Evolutionary conservation across 331 rosid species (phyloP).

Genomic region (Dryas integrifolia): DNA sequence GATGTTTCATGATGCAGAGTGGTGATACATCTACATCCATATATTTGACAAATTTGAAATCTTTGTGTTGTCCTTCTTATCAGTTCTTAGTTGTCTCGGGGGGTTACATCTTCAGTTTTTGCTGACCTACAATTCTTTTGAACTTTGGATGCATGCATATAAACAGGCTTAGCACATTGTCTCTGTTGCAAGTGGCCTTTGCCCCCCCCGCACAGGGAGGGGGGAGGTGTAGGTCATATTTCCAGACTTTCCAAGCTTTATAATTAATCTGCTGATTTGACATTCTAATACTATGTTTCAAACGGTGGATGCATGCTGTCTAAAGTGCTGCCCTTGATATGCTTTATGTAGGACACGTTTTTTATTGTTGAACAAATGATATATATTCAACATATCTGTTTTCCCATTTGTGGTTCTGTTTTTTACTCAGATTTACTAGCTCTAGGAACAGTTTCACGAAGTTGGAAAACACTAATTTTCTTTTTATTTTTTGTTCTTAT

Average conservation of each 20-base stretch:
- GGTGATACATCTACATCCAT: background rate
- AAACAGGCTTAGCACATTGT: background rate
- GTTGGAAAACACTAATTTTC: constrained; percentile 7
- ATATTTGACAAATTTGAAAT: background rate
- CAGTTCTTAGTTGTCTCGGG: background rate
- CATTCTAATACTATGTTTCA: background rate
- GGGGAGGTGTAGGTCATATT: no score
- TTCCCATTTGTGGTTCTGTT: background rate
- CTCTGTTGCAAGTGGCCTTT: background rate
- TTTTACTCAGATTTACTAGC: background rate
- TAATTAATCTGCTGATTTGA: background rate
- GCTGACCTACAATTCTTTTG: background rate
- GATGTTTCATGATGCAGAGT: background rate
- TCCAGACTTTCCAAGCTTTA: background rate
- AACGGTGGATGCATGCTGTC: background rate
- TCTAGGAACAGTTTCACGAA: background rate
- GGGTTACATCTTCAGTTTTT: background rate
- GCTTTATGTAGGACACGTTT: background rate
- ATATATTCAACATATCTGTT: background rate
- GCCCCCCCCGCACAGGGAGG: no score
- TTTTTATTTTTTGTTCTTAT: constrained; percentile 8
- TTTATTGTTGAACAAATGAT: background rate
- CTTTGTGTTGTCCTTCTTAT: background rate
- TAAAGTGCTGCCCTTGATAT: background rate
- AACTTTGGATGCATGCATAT: background rate